These are phyloP conservation scores for Lecanicillium sp. DNA, from an alignment of 2,329 filamentous ascomycete species.

Conservation along the genomic window DNA sequence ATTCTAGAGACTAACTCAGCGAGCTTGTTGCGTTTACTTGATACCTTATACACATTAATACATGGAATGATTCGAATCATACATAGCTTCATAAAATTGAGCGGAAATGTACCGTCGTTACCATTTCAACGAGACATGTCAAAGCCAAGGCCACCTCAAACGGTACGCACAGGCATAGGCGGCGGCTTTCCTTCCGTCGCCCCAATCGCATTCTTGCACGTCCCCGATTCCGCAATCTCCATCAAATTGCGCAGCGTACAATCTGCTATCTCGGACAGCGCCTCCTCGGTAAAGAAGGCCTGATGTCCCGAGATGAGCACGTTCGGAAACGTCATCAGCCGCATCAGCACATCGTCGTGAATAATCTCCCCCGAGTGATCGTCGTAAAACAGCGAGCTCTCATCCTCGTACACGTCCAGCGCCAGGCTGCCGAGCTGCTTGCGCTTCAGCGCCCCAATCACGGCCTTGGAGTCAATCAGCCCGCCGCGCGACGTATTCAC, in stretches of 20 bases:
- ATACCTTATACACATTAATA: too few relatives aligned
- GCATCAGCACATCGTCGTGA: conserved; percentile 58
- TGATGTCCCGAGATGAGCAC: conserved; percentile 61
- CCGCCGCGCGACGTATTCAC: conserved; percentile 64
- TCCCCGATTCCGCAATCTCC: conserved; percentile 28
- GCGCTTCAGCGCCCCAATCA: conserved; percentile 53
- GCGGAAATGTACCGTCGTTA: too few relatives aligned
- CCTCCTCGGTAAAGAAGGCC: conserved; percentile 62
- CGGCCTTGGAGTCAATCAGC: conserved; percentile 51
- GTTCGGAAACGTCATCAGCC: conserved; percentile 61
- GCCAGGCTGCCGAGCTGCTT: conserved; percentile 54
- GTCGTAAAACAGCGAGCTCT: conserved; percentile 56
- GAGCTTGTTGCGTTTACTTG: too few relatives aligned
- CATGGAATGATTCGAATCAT: too few relatives aligned
- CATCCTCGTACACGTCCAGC: conserved; percentile 62
- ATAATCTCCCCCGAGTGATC: conserved; percentile 59
- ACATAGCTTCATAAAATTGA: too few relatives aligned
- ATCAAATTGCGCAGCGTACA: conserved; percentile 50
- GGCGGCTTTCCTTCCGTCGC: too few relatives aligned
- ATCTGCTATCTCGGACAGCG: conserved; percentile 54
- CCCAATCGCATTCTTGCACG: conserved; percentile 21
- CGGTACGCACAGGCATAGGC: too few relatives aligned
- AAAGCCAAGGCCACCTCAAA: too few relatives aligned
- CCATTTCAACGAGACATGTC: too few relatives aligned
- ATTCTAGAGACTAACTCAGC: too few relatives aligned